Conservation (phyloP, 2,329 filamentous ascomycete species). For the Botrytis byssoidea region DNA sequence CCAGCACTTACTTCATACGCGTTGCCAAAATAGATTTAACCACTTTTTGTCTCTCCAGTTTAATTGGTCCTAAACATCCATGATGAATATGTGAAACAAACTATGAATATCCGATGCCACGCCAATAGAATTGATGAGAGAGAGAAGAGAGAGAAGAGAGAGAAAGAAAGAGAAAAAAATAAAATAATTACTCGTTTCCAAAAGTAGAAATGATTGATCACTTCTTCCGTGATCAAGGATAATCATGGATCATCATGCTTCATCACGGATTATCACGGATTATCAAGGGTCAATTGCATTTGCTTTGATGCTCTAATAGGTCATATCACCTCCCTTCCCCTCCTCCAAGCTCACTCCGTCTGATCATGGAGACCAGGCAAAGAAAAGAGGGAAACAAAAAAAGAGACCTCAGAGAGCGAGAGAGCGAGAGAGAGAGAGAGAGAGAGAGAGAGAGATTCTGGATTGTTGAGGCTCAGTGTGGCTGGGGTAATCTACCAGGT, state of each 20-base stretch:
- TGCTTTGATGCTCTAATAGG: conserved; percentile 1
- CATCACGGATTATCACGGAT: not conserved
- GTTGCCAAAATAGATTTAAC: not conserved
- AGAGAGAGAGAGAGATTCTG: not conserved
- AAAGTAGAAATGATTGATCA: not conserved
- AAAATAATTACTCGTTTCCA: not conserved
- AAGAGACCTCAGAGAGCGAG: no score
- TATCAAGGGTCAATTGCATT: not conserved
- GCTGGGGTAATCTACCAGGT: not conserved
- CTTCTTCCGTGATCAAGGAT: not conserved
- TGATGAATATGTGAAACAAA: conserved; percentile 8
- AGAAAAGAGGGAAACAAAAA: no score
- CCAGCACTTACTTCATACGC: not conserved
- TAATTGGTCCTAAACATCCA: conserved; percentile 15
- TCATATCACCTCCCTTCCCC: not conserved
- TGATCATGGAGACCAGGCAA: not conserved
- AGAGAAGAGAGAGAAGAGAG: not conserved
- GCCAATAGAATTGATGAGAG: not conserved
- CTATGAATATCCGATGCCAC: conserved; percentile 12
- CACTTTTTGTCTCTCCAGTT: not conserved
- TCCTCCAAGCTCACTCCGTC: not conserved
- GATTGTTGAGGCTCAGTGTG: conserved; percentile 7
- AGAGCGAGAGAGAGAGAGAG: no score
- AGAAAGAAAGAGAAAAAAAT: not conserved
- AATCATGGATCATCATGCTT: no score